A percentile compares a stretch with the other conserved stretches of the same genome.
Conservation (phyloP, 805 yeast species). For the Yamadazyma takamatsuzukensis region DNA sequence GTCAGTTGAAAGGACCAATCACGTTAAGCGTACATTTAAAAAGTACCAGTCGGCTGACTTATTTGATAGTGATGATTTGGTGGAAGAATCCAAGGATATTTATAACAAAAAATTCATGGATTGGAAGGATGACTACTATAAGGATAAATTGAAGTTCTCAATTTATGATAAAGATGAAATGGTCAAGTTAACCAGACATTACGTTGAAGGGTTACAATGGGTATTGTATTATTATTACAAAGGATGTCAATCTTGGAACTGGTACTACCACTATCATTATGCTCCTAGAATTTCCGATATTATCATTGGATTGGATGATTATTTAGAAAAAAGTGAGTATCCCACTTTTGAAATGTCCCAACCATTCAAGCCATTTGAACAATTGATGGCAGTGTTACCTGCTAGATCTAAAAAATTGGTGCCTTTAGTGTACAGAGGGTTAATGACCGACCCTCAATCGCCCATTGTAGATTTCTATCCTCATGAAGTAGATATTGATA, state of each 20-base stretch:
- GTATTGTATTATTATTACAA: constrained; percentile 85
- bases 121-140: constrained; percentile 88
- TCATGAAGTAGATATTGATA: constrained; percentile 76
- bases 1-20: constrained; percentile 47
- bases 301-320: constrained; percentile 61
- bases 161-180: constrained; percentile 58
- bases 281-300: constrained; percentile 93
- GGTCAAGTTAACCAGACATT: constrained; percentile 67
- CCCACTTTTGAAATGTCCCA: constrained; percentile 57
- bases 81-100: constrained; percentile 49
- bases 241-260: constrained; percentile 94
- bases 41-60: constrained; percentile 62
- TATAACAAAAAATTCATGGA: constrained; percentile 69
- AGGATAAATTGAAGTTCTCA: constrained; percentile 70
- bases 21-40: constrained; percentile 53
- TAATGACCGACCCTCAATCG: constrained; percentile 83
- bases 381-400: constrained; percentile 95
- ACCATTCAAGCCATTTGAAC: constrained; percentile 93
- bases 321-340: constrained; percentile 25
- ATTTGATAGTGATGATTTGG: constrained; percentile 55
- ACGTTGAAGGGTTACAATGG: constrained; percentile 96
- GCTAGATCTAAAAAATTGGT: constrained; percentile 81
- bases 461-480: constrained; percentile 93
- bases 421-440: constrained; percentile 70
- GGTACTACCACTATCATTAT: constrained; percentile 89